These are phyloP conservation scores for Cystofilobasidium ferigula DNA, from an alignment of 768 basidiomycete species.

Conservation along the genomic window DNA sequence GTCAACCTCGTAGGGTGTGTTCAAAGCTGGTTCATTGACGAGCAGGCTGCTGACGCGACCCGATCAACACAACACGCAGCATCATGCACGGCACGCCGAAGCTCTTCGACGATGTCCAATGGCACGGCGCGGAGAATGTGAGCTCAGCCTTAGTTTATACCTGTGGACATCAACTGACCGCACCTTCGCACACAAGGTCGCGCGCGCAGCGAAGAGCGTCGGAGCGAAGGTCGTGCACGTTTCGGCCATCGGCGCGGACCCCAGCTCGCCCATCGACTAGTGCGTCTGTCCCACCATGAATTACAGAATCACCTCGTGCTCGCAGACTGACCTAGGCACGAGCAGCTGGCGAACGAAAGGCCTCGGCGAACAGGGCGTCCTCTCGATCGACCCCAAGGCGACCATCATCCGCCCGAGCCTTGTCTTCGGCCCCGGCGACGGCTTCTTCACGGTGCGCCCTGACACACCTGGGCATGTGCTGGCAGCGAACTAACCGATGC, in stretches of 20 bases:
- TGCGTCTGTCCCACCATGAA: constrained; percentile 27
- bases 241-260: constrained; percentile 65
- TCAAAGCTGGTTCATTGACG: neutral
- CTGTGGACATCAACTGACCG: neutral
- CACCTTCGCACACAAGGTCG: constrained; percentile 8
- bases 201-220: constrained; percentile 25
- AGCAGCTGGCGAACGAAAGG: constrained; percentile 38
- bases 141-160: constrained; percentile 29
- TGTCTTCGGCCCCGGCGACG: constrained; percentile 64
- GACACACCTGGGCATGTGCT: neutral
- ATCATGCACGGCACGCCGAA: constrained; percentile 50
- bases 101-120: constrained; percentile 54
- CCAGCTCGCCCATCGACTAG: constrained; percentile 51
- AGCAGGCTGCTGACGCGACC: neutral
- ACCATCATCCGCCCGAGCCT: constrained; percentile 62
- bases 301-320: neutral
- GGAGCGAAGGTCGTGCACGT: constrained; percentile 52
- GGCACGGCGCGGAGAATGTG: constrained; percentile 57
- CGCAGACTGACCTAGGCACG: neutral
- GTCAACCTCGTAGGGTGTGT: constrained; percentile 53
- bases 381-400: constrained; percentile 44
- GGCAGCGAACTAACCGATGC: neutral
- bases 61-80: constrained; percentile 29
- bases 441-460: constrained; percentile 56
- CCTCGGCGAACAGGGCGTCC: constrained; percentile 50